These are phyloP conservation scores for Mimosa pudica DNA, from an alignment of 306 rosid genomes.

Conservation along the genomic window DNA sequence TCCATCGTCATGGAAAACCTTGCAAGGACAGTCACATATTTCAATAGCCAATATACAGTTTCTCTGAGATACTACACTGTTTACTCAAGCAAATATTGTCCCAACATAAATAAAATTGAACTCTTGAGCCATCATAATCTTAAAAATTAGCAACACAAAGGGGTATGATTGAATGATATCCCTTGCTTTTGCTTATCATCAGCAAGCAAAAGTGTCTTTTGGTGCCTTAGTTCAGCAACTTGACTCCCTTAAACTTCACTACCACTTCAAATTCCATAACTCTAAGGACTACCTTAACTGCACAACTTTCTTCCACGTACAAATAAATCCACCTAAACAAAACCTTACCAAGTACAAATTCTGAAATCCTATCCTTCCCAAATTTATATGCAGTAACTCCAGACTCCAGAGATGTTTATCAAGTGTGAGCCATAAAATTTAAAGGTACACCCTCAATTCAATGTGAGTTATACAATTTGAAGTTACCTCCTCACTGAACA, in stretches of 20 bases:
- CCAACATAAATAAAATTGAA: constrained; percentile 1
- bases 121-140: background rate
- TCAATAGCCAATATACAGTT: constrained; percentile 9
- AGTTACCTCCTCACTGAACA: constrained; percentile 30
- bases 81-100: background rate
- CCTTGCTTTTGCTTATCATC: background rate
- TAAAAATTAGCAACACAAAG: background rate
- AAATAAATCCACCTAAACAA: background rate
- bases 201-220: background rate
- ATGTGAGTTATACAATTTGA: constrained; percentile 33
- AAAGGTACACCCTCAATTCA: constrained; percentile 29
- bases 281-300: constrained; percentile 32
- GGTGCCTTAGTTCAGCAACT: background rate
- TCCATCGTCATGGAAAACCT: background rate
- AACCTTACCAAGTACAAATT: constrained; percentile 23
- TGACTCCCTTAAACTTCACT: constrained; percentile 1
- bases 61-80: background rate
- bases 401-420: constrained; percentile 31
- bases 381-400: constrained; percentile 30
- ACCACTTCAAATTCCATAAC: constrained; percentile 22
- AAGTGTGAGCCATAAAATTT: constrained; percentile 33
- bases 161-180: background rate
- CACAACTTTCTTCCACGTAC: constrained; percentile 14
- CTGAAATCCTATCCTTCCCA: constrained; percentile 35
- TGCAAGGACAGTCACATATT: background rate